Evolutionary conservation across 495 filamentous ascomycete species (phyloP), one percentile per base, ranked within the genome.

Genomic region (Zalerion maritima): DNA sequence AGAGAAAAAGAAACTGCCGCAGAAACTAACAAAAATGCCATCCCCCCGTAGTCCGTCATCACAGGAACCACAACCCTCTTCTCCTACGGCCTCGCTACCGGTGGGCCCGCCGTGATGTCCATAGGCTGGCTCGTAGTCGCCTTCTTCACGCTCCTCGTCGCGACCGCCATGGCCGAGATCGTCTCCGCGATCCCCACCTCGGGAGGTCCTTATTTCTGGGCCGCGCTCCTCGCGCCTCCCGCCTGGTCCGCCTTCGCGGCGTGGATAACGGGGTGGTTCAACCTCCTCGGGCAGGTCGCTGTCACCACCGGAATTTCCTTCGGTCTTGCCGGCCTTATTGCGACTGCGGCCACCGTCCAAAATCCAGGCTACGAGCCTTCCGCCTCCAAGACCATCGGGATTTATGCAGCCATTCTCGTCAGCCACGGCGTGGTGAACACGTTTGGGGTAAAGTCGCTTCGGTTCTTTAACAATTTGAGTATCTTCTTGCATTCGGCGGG

Each of bases 221-320:
- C 68, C 3, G 71, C 72, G 17, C 58, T 73, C 34, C 55, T 77
- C 14, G 70, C 73, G 5, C 66, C 72, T 1, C 51, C 57, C 4
- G 45, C 54, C 4, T 58, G 63, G 46, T 58, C 64, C 1, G 67
- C 73, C 4, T 75, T 77, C 40, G 58, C 62, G 5, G 64, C 67
- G 15, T 78, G 73, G 73, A 55, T 75, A 22, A 78, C 73, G 2
- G 73, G 73, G 8, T 76, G 71, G 71, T 69, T 62, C 43, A 73
- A 70, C 28, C 35, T 73, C 8, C 60, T 71, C 4, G 69, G 69
- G 7, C 67, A 74, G 39, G 66, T 75, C 18, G 73, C 73, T 17
- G 73, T 78, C 7, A 78, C 73, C 2, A 75, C 73, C 0, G 71
- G 72, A 24, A 78, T 78, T 38, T 63, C 68, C 12, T 78, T 77